Conservation (phyloP, 306 rosid genomes). For the Calophaca sinica region DNA sequence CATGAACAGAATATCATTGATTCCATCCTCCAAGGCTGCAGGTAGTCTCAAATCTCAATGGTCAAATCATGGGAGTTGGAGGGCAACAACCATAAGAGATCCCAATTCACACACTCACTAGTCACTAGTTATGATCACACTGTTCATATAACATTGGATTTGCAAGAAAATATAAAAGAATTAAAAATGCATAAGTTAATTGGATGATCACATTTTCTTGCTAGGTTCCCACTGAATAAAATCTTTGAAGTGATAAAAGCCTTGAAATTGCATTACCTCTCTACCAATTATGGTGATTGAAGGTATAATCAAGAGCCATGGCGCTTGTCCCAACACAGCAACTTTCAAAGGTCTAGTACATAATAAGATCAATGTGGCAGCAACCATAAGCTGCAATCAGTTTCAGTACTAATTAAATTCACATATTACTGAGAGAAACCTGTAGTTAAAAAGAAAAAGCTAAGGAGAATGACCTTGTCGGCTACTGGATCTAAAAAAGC, state of each 20-base stretch:
- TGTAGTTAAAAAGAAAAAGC: constrained; percentile 5
- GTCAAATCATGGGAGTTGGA: constrained; percentile 17
- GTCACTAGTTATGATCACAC: not conserved
- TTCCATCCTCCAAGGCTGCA: not conserved
- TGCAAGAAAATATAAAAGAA: not conserved
- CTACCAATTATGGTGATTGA: constrained; percentile 88
- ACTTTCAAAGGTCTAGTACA: constrained; percentile 83
- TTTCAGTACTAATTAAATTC: constrained; percentile 41
- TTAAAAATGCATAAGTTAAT: constrained; percentile 22
- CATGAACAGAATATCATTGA: constrained; percentile 17
- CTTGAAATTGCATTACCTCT: constrained; percentile 67
- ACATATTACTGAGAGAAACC: constrained; percentile 4
- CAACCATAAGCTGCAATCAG: constrained; percentile 93
- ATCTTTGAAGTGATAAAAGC: not conserved
- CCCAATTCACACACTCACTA: not conserved
- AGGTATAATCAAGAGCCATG: constrained; percentile 87
- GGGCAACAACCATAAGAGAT: constrained; percentile 22
- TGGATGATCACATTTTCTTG: constrained; percentile 12
- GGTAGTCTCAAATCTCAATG: constrained; percentile 23
- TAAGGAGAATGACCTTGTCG: constrained; percentile 73
- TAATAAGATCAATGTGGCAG: constrained; percentile 84
- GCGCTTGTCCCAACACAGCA: constrained; percentile 60
- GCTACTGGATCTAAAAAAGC: constrained; percentile 98
- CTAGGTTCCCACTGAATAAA: not conserved
- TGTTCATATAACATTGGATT: constrained; percentile 24